phyloP scores from a whole-genome alignment of 495 filamentous ascomycete genomes.

The Trichoderma asperelloides region DNA sequence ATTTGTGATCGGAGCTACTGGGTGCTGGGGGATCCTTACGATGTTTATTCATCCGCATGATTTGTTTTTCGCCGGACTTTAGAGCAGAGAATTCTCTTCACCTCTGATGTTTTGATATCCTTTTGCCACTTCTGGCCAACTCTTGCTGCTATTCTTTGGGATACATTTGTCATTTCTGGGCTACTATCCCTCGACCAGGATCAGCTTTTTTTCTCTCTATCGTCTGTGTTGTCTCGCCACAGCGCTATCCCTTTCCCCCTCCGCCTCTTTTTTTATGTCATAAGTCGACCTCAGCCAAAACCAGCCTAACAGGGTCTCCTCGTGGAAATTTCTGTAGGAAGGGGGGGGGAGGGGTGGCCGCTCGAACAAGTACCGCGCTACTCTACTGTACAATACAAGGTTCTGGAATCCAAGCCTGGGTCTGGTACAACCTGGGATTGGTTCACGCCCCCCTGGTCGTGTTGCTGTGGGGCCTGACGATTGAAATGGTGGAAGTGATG shows the following conservation, averaged over 20 bases:
- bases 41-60: background rate
- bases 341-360: background rate
- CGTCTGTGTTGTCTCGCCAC: background rate
- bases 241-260: background rate
- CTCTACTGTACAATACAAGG: background rate
- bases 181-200: background rate
- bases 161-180: background rate
- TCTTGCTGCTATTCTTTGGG: background rate
- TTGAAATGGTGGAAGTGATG: background rate
- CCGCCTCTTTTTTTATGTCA: background rate
- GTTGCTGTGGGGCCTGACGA: background rate
- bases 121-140: background rate
- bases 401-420: background rate
- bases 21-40: background rate
- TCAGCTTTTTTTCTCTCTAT: background rate
- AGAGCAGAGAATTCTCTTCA: background rate
- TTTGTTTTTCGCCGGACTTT: background rate
- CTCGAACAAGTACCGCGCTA: background rate
- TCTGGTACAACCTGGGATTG: background rate
- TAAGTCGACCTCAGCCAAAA: background rate
- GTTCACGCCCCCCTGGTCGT: background rate
- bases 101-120: background rate
- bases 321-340: slow-evolving; percentile 1
- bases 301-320: background rate
- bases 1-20: background rate